Evolutionary conservation across 1,284 basidiomycete species (phyloP).

Genomic region (Melampsora americana): DNA sequence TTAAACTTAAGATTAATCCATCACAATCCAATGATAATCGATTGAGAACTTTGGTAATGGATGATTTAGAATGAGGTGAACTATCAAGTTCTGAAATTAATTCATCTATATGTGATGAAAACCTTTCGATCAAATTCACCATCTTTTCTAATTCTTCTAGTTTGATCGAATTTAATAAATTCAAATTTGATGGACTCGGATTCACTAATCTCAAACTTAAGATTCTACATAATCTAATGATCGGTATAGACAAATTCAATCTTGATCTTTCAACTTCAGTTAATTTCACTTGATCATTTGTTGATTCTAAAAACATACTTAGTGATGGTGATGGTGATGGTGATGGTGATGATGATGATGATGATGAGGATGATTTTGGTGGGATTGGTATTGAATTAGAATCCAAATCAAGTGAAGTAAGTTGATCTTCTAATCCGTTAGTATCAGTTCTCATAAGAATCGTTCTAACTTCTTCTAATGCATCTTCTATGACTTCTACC

Average conservation of each 20-base stretch:
- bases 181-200: not conserved
- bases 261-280: not conserved
- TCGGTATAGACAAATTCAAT: not conserved
- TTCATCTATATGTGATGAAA: not conserved
- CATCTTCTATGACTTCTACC: not conserved
- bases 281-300: not conserved
- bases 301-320: no score
- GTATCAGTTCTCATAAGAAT: not conserved
- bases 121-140: not conserved
- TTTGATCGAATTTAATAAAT: not conserved
- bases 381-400: no score
- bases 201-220: not conserved
- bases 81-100: not conserved
- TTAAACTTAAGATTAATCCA: not conserved
- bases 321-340: no score
- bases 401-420: no score
- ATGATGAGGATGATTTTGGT: no score
- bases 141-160: not conserved
- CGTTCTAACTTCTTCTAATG: not conserved
- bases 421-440: no score
- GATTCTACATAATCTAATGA: not conserved
- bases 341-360: no score
- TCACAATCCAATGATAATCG: not conserved
- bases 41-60: not conserved
- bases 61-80: not conserved